Conservation (phyloP, 2,329 filamentous ascomycete genomes). For the Calonectria leucothoes region DNA sequence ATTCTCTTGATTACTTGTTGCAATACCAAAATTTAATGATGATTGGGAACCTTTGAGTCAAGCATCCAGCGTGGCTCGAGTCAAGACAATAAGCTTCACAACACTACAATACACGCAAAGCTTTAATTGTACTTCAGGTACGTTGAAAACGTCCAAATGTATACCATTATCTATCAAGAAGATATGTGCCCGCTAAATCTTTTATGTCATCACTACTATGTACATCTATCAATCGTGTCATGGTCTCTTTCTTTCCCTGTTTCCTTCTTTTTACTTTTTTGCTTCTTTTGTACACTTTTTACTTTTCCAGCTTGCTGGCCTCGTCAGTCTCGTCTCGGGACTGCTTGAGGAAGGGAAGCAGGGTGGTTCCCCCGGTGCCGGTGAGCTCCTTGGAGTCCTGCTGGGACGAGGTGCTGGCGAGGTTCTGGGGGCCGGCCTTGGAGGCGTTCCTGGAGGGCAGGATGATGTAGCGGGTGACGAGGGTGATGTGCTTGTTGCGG, state of each 20-base stretch:
- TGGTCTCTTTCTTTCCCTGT: too few species aligned
- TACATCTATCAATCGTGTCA: neutral
- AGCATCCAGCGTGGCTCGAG: too few species aligned
- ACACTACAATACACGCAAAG: too few species aligned
- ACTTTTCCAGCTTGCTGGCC: slow-evolving; percentile 48
- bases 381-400: slow-evolving; percentile 65
- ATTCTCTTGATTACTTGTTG: too few species aligned
- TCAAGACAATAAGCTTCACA: too few species aligned
- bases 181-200: slow-evolving; percentile 9
- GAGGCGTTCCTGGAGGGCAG: slow-evolving; percentile 70
- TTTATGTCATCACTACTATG: neutral
- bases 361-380: slow-evolving; percentile 87
- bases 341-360: slow-evolving; percentile 92
- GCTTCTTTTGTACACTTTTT: neutral
- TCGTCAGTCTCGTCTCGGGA: slow-evolving; percentile 82
- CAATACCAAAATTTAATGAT: too few species aligned
- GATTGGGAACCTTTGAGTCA: too few species aligned
- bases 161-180: neutral
- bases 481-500: slow-evolving; percentile 87
- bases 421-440: slow-evolving; percentile 48
- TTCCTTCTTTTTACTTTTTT: neutral
- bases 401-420: slow-evolving; percentile 58
- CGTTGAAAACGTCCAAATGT: neutral
- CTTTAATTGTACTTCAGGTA: too few species aligned
- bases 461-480: slow-evolving; percentile 92